Evolutionary conservation across 306 rosid species (phyloP), one percentile per base, ranked within the genome.

Genomic region (Inga laurina): DNA sequence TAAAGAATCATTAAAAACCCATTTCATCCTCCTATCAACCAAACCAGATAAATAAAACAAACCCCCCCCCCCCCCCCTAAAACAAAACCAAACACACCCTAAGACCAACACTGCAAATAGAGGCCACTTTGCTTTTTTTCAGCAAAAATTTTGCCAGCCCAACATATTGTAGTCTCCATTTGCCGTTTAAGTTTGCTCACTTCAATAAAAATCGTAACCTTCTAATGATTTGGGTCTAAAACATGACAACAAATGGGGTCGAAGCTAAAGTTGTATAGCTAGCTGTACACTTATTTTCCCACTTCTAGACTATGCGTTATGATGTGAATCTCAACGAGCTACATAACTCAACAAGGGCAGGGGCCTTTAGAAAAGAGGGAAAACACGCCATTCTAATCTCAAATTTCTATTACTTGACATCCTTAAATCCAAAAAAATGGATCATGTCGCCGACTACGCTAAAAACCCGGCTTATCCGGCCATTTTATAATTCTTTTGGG

Each of bases 171-270:
- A 59, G 7, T 64, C 75, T 64, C 68, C 62, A 30, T 80, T 80
- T 48, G 75, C 83, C 78, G 34, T 81, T 69, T 10, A 52, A 79
- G 7, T 48, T 71, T 24, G 69, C 79, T 83, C 18, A 51, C 83
- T n/a, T 84, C 81, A 10, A 71, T 22, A 46, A 19, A 71, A 13
- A 57, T 13, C 48, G 18, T 59, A 24, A 10, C 39, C 34, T 8
- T 67, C 34, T 3, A 71, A 48, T 72, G 34, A 61, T 37, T 77
- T 78, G 14, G 59, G 69, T 62, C 41, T n/a, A 84, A 73, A 78
- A 43, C 73, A 52, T 48, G 4, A 68, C 56, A 77, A 44, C 41
- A 77, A 22, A 59, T 6, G 79, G 43, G n/a, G 12, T 32, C 41
- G 0, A 44, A 24, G 37, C 21, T 27, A 69, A 76, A 72, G 84